A percentile compares a stretch with the other conserved stretches of the same genome.
Evolutionary conservation across 192 early-diverging fungal genomes (phyloP).

Genomic region (Umbelopsis vinacea): DNA sequence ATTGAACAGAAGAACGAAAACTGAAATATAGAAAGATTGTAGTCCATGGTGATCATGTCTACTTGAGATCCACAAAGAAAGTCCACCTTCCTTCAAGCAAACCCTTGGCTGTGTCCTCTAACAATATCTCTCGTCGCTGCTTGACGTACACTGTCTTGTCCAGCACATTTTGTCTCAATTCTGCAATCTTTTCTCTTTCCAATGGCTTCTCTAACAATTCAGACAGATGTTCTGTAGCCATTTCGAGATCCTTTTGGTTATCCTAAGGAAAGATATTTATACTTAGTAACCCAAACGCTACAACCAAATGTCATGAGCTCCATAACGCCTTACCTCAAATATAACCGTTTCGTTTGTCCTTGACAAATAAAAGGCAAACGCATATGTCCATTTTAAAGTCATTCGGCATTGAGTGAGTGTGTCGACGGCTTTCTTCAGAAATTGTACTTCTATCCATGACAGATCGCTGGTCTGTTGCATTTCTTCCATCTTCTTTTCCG

Average conservation of each 20-base stretch:
- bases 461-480: slow-evolving; percentile 89
- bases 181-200: slow-evolving; percentile 71
- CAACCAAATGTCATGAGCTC: neutral
- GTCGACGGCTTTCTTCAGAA: slow-evolving; percentile 90
- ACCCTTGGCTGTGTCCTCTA: slow-evolving; percentile 91
- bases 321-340: slow-evolving; percentile 66
- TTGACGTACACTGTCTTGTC: slow-evolving; percentile 96
- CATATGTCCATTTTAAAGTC: slow-evolving; percentile 98
- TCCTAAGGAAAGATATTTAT: slow-evolving; percentile 42
- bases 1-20: neutral
- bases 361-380: slow-evolving; percentile 92
- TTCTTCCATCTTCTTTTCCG: slow-evolving; percentile 94
- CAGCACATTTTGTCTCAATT: slow-evolving; percentile 84
- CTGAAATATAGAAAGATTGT: neutral
- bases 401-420: slow-evolving; percentile 86
- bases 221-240: slow-evolving; percentile 94
- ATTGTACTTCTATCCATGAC: slow-evolving; percentile 99
- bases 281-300: neutral
- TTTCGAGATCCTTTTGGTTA: slow-evolving; percentile 98
- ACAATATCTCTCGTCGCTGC: slow-evolving; percentile 82
- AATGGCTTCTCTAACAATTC: slow-evolving; percentile 91
- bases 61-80: slow-evolving; percentile 60
- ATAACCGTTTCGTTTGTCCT: slow-evolving; percentile 86
- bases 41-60: neutral
- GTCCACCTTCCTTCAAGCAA: slow-evolving; percentile 84